Evolutionary conservation across 768 basidiomycete genomes (phyloP).

Genomic region (Mycena amicta): DNA sequence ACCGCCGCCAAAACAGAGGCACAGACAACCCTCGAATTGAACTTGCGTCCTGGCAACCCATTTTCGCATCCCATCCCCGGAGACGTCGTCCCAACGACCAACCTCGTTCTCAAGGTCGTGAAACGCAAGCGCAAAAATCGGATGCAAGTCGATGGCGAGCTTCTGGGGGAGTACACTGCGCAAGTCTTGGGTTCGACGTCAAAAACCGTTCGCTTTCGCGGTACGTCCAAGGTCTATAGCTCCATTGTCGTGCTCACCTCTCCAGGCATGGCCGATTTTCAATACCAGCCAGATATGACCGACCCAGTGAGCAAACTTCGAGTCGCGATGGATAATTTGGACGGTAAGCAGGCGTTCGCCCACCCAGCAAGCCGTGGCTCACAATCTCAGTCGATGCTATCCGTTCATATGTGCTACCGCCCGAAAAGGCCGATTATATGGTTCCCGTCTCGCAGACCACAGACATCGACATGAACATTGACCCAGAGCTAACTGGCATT

Average conservation of each 20-base stretch:
- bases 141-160: constrained; percentile 30
- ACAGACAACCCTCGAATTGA: constrained; percentile 64
- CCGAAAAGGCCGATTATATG: constrained; percentile 67
- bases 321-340: constrained; percentile 74
- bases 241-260: constrained; percentile 3
- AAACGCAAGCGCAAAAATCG: constrained; percentile 54
- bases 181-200: constrained; percentile 74
- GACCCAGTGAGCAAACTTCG: constrained; percentile 76
- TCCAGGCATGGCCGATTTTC: constrained; percentile 91
- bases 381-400: constrained; percentile 66
- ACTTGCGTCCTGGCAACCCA: constrained; percentile 70
- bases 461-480: constrained; percentile 47
- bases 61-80: constrained; percentile 87
- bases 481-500: constrained; percentile 45
- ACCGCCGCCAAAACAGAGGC: constrained; percentile 62
- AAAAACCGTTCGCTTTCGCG: constrained; percentile 87
- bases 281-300: constrained; percentile 74
- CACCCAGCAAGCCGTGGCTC: constrained; percentile 8
- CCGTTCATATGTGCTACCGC: constrained; percentile 66
- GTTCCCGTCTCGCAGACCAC: constrained; percentile 30
- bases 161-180: constrained; percentile 72
- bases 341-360: constrained; percentile 60
- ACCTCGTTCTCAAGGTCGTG: constrained; percentile 83
- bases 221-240: constrained; percentile 48
- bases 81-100: constrained; percentile 73